Conservation (phyloP, 192 early-diverging fungal genomes). For the Coemansia sp. region DNA sequence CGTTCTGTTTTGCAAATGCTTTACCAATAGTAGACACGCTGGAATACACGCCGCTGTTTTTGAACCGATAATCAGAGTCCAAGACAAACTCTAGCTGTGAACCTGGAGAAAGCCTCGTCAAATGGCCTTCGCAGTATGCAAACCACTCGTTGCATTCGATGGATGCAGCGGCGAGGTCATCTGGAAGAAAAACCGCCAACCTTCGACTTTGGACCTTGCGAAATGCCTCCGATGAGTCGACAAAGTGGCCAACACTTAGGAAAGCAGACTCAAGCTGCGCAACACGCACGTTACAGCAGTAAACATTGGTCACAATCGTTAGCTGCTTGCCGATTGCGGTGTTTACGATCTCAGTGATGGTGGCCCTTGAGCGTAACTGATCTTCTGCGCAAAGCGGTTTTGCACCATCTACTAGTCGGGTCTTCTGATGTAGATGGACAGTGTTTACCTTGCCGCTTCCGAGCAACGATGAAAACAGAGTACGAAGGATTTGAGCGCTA, state of each 20-base stretch:
- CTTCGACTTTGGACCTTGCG: constrained; percentile 63
- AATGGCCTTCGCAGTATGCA: neutral
- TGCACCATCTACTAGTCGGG: constrained; percentile 64
- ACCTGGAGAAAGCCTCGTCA: constrained; percentile 52
- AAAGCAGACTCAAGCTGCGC: constrained; percentile 74
- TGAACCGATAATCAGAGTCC: constrained; percentile 65
- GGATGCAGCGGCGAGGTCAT: constrained; percentile 76
- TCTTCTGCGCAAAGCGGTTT: constrained; percentile 71
- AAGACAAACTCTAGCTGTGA: constrained; percentile 76
- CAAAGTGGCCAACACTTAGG: constrained; percentile 75
- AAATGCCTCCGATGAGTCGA: constrained; percentile 76
- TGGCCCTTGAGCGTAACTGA: constrained; percentile 65
- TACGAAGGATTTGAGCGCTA: constrained; percentile 53
- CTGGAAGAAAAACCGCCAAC: constrained; percentile 62
- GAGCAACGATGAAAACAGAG: constrained; percentile 65
- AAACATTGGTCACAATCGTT: constrained; percentile 65
- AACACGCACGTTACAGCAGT: constrained; percentile 59
- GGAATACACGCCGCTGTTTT: constrained; percentile 58
- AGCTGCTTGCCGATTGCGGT: constrained; percentile 79
- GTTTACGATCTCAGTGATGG: constrained; percentile 77
- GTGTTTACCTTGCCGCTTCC: constrained; percentile 78
- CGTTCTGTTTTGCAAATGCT: constrained; percentile 54
- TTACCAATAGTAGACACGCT: constrained; percentile 69
- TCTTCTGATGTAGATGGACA: constrained; percentile 84
- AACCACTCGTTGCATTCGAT: constrained; percentile 86